Base-by-base conservation (phyloP, 2,329 filamentous ascomycete species). In the Colletotrichum phormii region DNA sequence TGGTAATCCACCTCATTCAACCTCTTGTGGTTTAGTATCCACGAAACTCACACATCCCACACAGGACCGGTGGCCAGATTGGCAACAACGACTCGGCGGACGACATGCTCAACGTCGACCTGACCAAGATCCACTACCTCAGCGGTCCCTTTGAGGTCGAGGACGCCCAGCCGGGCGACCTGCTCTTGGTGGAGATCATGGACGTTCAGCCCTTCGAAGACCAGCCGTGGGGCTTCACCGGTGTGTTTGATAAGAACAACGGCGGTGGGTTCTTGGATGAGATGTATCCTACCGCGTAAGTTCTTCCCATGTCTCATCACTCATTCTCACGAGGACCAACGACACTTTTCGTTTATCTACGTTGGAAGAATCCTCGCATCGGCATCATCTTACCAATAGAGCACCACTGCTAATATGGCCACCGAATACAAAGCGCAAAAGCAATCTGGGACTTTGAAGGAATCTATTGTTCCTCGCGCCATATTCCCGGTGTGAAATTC, bases 191-290 rank as follows among this genome's bases (percentile, higher is more conserved):
- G 8, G 95, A 98, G 81, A 98, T 98, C 75, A 95, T 96, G 81
- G 95, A 98, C 78, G 94, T 98, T 0, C 95, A 98, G 84, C 95
- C 95, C 0, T 91, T 97, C 75, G 88, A 96, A 74, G 91, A 97
- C 35, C 90, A 93, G 70, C 95, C 95, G 0, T 98, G 95, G 95
- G 95, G 95, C 0, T 97, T 97, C 81, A 96, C 94, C 0, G 95
- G 95, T 9, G 84, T 97, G 5, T 98, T 98, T 78, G 87, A 92
- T 66, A 92, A 90, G 75, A 84, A 91, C 18, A 98, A 98, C 77
- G 95, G 95, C 6, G 95, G 95, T 9, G 95, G 95, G 0, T 98
- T 98, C 76, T 83, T 98, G 13, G 94, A 98, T 75, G 94, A 97
- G 79, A 87, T 95, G 33, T 98, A 97, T 77, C 95, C 95, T 0